These are phyloP conservation scores for Phaeotremella fagi DNA, from an alignment of 768 basidiomycete species.

Conservation along the genomic window DNA sequence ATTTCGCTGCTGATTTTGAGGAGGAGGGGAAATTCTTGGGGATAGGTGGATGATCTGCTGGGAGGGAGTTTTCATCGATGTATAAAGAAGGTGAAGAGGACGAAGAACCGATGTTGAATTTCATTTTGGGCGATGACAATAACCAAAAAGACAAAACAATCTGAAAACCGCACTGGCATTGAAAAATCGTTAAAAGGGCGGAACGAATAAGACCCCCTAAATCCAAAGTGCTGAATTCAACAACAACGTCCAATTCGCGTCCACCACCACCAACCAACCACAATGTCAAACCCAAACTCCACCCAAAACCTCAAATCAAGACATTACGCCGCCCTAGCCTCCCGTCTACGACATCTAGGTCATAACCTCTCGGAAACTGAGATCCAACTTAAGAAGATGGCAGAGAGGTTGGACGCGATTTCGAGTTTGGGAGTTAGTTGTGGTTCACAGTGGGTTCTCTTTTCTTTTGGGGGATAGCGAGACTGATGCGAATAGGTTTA, in stretches of 20 bases:
- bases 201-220: no score
- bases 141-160: no score
- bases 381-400: slow-evolving; percentile 69
- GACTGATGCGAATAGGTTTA: slow-evolving; percentile 31
- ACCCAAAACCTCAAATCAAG: slow-evolving; percentile 58
- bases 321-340: slow-evolving; percentile 71
- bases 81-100: slow-evolving; percentile 1
- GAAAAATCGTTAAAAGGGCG: no score
- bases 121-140: no score
- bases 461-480: not conserved
- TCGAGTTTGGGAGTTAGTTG: slow-evolving; percentile 69
- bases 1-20: slow-evolving; percentile 22
- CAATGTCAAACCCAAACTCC: not conserved
- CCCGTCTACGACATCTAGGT: slow-evolving; percentile 64
- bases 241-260: no score
- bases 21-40: slow-evolving; percentile 18
- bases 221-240: no score
- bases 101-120: slow-evolving; percentile 22
- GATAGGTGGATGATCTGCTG: slow-evolving; percentile 33
- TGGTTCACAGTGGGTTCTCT: slow-evolving; percentile 66
- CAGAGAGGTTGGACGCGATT: slow-evolving; percentile 73
- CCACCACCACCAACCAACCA: no score
- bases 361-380: slow-evolving; percentile 67
- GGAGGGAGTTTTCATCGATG: slow-evolving; percentile 5
- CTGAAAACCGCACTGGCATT: no score